Conservation (phyloP, 345 rosid species). For the Eucalyptus marginata region DNA sequence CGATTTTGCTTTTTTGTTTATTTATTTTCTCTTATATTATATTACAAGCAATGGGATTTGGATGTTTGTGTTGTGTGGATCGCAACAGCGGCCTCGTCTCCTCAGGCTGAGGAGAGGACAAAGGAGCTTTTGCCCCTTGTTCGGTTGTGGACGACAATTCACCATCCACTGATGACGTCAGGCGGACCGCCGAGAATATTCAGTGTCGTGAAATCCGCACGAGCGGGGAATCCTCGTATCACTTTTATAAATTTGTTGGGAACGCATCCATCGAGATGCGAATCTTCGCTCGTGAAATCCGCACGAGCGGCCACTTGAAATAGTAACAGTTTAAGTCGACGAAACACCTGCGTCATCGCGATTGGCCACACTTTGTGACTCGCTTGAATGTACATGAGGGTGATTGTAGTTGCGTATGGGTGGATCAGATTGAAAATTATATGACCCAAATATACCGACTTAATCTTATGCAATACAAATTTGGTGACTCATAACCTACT, state of each 20-base stretch:
- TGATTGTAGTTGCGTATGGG: too few relatives aligned
- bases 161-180: background rate
- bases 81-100: background rate
- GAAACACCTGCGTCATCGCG: background rate
- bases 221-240: background rate
- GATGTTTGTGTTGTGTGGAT: background rate
- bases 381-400: background rate
- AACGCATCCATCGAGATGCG: background rate
- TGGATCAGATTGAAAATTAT: fast-evolving
- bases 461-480: too few relatives aligned
- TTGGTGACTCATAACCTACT: too few relatives aligned
- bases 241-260: background rate
- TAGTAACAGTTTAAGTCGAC: too few relatives aligned
- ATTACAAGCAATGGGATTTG: background rate
- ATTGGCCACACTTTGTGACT: background rate
- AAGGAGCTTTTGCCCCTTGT: background rate
- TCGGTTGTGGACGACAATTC: background rate
- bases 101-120: background rate
- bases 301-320: background rate
- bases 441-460: too few relatives aligned
- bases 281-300: background rate
- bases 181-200: background rate
- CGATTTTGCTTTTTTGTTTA: background rate
- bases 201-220: too few relatives aligned
- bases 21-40: background rate